Percentiles rank a stretch among this genome's conserved stretches.
Conservation (phyloP, 768 basidiomycete species). For the Podaxis mareebaensis region DNA sequence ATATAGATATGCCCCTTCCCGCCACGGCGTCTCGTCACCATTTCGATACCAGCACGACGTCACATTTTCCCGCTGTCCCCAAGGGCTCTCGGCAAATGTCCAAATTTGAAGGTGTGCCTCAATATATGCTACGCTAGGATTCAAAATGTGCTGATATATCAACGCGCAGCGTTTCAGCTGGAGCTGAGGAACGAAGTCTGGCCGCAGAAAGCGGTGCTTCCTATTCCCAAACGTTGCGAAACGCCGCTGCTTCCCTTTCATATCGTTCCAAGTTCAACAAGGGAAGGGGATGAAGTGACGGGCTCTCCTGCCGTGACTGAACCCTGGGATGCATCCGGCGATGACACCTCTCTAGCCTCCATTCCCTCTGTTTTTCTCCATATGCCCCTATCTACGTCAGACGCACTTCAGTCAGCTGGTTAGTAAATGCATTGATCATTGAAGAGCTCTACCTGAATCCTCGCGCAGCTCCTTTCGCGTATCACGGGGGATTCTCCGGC, state of each 20-base stretch:
- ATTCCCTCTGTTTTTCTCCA: constrained; percentile 7
- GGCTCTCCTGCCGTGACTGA: not conserved
- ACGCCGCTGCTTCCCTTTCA: constrained; percentile 14
- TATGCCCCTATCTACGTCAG: constrained; percentile 10
- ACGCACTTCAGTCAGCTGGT: not conserved
- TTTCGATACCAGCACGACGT: not conserved
- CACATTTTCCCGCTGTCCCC: not conserved
- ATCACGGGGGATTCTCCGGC: constrained; percentile 2
- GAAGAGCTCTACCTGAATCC: not conserved
- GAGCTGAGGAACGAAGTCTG: constrained; percentile 1
- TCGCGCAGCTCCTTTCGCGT: constrained; percentile 2
- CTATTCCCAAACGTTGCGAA: constrained; percentile 5
- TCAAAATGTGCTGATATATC: not conserved
- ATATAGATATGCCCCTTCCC: not conserved
- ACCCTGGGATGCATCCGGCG: not conserved
- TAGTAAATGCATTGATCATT: not conserved
- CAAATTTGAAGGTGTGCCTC: not conserved
- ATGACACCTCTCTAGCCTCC: not conserved
- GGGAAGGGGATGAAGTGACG: not conserved
- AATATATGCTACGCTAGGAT: not conserved
- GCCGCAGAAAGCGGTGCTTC: not conserved
- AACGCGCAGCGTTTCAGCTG: not conserved
- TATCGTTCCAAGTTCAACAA: not conserved
- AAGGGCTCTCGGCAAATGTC: not conserved
- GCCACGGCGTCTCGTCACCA: not conserved